Conservation (phyloP, 75 land plant species). For the Pinus tabuliformis region DNA sequence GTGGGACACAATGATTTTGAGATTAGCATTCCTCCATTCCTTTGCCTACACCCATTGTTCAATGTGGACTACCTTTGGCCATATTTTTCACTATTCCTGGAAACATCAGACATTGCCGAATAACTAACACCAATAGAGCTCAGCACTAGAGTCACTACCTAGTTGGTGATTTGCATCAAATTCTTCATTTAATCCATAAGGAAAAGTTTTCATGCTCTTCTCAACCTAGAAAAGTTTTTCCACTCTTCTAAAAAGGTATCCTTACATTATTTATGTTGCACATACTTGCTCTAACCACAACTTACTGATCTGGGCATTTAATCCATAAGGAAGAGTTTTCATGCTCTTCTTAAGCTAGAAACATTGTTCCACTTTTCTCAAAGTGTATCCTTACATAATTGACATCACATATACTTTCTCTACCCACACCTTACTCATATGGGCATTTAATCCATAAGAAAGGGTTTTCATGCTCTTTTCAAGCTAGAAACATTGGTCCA, state of each 20-base stretch:
- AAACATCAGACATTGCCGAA: too few species aligned
- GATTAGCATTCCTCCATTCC: too few species aligned
- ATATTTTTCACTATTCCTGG: too few species aligned
- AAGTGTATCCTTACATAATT: constrained; percentile 63
- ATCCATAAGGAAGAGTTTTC: constrained; percentile 39
- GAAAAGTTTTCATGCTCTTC: constrained; percentile 47
- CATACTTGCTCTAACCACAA: constrained; percentile 52
- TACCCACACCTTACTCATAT: constrained; percentile 34
- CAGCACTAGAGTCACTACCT: constrained; percentile 2
- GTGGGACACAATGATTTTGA: too few species aligned
- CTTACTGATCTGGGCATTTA: constrained; percentile 53
- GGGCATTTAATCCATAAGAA: constrained; percentile 20
- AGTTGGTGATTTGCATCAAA: constrained; percentile 1
- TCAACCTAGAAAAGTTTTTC: constrained; percentile 63
- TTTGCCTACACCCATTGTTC: too few species aligned
- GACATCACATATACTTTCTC: constrained; percentile 66
- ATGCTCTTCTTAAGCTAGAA: constrained; percentile 60
- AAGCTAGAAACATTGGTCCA: constrained; percentile 56
- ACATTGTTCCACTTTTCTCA: constrained; percentile 54
- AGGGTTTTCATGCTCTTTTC: constrained; percentile 52
- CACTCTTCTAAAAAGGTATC: constrained; percentile 61
- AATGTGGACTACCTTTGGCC: too few species aligned
- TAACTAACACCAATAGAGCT: too few species aligned
- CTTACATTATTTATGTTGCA: constrained; percentile 66
- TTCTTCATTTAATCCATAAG: constrained; percentile 17